Base-by-base conservation (phyloP, 2,329 filamentous ascomycete species). In the Daldinia sp. region DNA sequence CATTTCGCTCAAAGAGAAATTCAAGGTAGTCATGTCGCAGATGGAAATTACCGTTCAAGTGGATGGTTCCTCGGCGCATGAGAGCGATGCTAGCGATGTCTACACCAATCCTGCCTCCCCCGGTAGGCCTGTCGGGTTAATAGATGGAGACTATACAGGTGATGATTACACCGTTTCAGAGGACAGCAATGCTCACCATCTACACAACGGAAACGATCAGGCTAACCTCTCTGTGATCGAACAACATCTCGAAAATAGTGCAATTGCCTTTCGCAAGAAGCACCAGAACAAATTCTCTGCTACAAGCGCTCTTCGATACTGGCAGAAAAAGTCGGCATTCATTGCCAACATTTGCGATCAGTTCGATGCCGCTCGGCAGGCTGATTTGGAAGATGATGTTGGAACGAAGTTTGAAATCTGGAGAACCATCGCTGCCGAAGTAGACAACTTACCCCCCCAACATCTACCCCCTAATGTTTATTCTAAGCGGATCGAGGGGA, bases 11-110 rank as follows among this genome's bases (percentile, higher is more conserved):
- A 85, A 88, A 70, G 88, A 91, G 65, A 92, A 91, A 73, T 94
- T 96, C 74, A 87, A 89, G 78, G 83, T 86, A 64, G 84, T 93
- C 66, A 83, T 97, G 71, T 83, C 81, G 15, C 85, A 88, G 56
- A 89, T 93, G 85, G 90, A 90, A 23, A 93, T 95, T 70, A 85
- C 89, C 46, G 83, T 96, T 60, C 89, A 93, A 68, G 87, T 90
- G 63, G 84, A 84, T 60, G 68, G 63, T 9, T 48, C 44, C 18
- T 44, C 23, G 35, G 26, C 33, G 13, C 63, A 60, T 13, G 64
- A 41, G 28, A 67, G 53, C 58, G 79, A 81, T 20, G 58, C 73
- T 69, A 73, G 80, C 72, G 73, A 79, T 57, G 76, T 44, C 30
- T 37, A 64, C 35, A 35, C 55, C n/a, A 67, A 70, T 20, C 74